Evolutionary conservation across 805 yeast species (phyloP).

Genomic region (Nadsonia fulvescens): DNA sequence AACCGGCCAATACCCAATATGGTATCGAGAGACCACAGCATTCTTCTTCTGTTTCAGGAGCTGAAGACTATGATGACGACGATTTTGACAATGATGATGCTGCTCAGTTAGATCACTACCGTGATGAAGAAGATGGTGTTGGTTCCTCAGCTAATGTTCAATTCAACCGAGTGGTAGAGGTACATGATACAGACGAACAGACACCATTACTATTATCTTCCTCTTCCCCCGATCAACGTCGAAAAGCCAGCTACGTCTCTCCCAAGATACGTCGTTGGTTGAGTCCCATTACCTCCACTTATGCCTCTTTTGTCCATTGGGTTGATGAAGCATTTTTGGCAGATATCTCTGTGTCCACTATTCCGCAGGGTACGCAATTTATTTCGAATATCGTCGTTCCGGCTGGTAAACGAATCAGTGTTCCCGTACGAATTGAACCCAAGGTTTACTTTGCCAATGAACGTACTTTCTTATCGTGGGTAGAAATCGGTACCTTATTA

Average conservation of each 20-base stretch:
- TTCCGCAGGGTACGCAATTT: conserved; percentile 48
- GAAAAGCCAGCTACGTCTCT: conserved; percentile 6
- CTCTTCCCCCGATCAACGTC: neutral
- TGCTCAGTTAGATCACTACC: conserved; percentile 9
- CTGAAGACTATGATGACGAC: conserved; percentile 19
- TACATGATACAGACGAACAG: conserved; percentile 9
- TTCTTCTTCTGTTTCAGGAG: conserved; percentile 11
- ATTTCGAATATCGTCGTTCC: conserved; percentile 51
- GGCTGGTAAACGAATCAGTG: conserved; percentile 72
- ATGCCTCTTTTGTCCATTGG: conserved; percentile 8
- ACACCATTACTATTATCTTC: conserved; percentile 10
- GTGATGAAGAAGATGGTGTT: conserved; percentile 14
- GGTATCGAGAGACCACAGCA: conserved; percentile 39
- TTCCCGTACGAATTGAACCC: conserved; percentile 94
- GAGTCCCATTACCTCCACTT: conserved; percentile 4
- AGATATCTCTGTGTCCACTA: conserved; percentile 32
- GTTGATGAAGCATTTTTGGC: conserved; percentile 15
- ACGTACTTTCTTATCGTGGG: conserved; percentile 86
- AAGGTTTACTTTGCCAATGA: conserved; percentile 98
- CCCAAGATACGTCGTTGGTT: conserved; percentile 3
- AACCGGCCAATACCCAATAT: conserved; percentile 50
- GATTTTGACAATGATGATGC: conserved; percentile 20
- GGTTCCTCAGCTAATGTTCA: conserved; percentile 7
- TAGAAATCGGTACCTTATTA: conserved; percentile 72
- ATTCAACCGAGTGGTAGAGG: conserved; percentile 3